Conservation (phyloP, 352 stramenopile species). For the Blastocystis sp. region DNA sequence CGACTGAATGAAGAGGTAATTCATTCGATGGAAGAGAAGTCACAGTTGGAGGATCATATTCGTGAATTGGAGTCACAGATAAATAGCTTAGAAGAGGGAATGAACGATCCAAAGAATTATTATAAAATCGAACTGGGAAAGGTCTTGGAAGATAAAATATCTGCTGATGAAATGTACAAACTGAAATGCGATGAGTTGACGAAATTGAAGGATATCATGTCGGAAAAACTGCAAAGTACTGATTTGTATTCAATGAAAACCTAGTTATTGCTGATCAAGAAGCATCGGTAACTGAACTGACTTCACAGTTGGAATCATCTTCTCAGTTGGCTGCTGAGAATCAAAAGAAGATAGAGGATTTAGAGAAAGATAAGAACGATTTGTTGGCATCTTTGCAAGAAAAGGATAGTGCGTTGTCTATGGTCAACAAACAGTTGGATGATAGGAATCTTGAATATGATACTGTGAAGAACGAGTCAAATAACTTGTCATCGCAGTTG, state of each 20-base stretch:
- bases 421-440: not conserved
- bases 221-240: not conserved
- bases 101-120: conserved; percentile 37
- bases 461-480: too few species aligned
- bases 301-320: not conserved
- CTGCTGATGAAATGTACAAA: not conserved
- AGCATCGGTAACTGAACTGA: not conserved
- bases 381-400: not conserved
- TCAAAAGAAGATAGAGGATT: not conserved
- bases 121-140: not conserved
- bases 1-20: conserved; percentile 43
- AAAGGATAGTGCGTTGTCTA: not conserved
- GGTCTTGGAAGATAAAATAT: not conserved
- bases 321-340: not conserved
- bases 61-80: not conserved
- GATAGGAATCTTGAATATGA: not conserved
- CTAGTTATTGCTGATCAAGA: conserved; percentile 4
- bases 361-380: not conserved
- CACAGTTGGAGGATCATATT: not conserved
- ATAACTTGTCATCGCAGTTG: too few species aligned
- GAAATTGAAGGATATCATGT: not conserved
- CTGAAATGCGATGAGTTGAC: conserved; percentile 11
- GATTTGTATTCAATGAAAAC: not conserved
- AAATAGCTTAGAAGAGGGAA: not conserved
- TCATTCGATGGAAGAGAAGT: conserved; percentile 18